Percentiles rank a stretch among this genome's conserved stretches.
Conservation (phyloP, 768 basidiomycete genomes). For the Auricularia cornea region DNA sequence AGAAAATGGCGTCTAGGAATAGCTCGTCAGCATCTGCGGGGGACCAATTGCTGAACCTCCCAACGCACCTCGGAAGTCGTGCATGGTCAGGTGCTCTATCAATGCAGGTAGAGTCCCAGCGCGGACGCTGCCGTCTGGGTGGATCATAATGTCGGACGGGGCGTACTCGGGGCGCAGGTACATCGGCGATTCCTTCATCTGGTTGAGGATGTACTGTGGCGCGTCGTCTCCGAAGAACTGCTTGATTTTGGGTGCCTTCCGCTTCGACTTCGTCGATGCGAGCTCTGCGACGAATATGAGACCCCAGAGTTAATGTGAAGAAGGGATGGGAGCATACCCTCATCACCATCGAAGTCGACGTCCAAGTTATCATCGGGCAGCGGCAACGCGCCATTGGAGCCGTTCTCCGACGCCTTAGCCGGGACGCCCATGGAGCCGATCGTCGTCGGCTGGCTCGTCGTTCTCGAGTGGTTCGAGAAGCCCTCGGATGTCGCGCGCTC, state of each 20-base stretch:
- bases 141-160: slow-evolving; percentile 74
- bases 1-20: slow-evolving; percentile 62
- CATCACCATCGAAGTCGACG: slow-evolving; percentile 10
- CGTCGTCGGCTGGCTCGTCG: neutral
- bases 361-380: slow-evolving; percentile 25
- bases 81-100: slow-evolving; percentile 84
- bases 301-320: neutral
- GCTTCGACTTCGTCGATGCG: neutral
- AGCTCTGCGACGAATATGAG: neutral
- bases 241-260: slow-evolving; percentile 39
- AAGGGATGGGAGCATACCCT: neutral
- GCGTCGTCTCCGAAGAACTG: slow-evolving; percentile 58
- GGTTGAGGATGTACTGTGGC: slow-evolving; percentile 36
- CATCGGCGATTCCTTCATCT: slow-evolving; percentile 51
- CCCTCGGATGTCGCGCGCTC: neutral
- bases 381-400: neutral
- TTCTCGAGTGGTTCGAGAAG: neutral
- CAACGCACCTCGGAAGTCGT: slow-evolving; percentile 71
- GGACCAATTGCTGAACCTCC: neutral
- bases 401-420: neutral
- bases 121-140: slow-evolving; percentile 73
- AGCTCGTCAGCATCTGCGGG: neutral
- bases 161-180: slow-evolving; percentile 78
- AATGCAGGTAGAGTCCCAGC: slow-evolving; percentile 83
- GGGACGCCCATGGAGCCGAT: neutral